Evolutionary conservation across 306 rosid species (phyloP), one percentile per base, ranked within the genome.

Genomic region (Vachellia collinsii): DNA sequence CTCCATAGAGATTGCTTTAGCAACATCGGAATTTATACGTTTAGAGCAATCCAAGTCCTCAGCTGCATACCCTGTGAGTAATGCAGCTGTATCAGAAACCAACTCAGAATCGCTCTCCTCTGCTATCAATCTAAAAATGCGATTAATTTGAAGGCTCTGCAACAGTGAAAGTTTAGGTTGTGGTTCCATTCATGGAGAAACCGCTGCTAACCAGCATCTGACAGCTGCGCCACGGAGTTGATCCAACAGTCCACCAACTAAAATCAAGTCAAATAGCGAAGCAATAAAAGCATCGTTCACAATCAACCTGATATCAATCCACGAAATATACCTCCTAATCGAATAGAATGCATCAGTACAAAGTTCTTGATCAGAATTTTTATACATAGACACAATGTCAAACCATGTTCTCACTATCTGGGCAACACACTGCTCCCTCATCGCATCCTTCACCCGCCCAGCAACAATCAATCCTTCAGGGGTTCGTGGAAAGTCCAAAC

Each of bases 11-110:
- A 77, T 77, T 83, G 87, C 83, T 89, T 86, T 94, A 0, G 90
- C 90, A 37, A 88, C 91, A 87, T 89, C 97, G 25, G 99, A 90
- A 82, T 83, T 89, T 77, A 89, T 75, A 81, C 87, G 87, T 80
- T 91, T 94, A 74, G 91, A 94, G 92, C 99, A 94, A 71, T 93
- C 99, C 76, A 94, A 86, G 67, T 84, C 88, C 93, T 91, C 97
- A 39, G 69, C 86, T 0, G 97, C 97, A 85, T 90, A 94, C 37
- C 97, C 99, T 64, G 92, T 87, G 71, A 94, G 89, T 87, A 94
- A 91, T 20, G 84, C 87, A 54, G 94, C 94, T 44, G 88, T 42
- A 63, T 84, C 87, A 36, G 97, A 87, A 63, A 91, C 88, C 44
- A 93, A 84, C 51, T 93, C 99, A 0, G 92, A 79, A 77, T 94